A percentile compares a stretch with the other conserved stretches of the same genome.
These are phyloP conservation scores for Paraconiothyrium sp. DNA, from an alignment of 2,329 filamentous ascomycete species.

Conservation along the genomic window DNA sequence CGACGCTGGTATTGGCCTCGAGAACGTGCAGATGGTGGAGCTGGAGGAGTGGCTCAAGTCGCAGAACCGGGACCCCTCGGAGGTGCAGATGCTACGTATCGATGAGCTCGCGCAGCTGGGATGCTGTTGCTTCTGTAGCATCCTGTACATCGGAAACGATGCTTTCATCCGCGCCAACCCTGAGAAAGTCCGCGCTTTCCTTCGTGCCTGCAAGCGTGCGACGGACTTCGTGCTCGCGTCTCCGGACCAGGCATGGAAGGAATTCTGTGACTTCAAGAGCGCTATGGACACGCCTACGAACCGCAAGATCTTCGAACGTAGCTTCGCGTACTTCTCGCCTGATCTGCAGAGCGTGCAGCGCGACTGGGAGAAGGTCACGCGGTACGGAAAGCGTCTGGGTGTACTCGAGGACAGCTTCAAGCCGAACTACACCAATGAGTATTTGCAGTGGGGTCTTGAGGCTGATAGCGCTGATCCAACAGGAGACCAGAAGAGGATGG, in stretches of 20 bases:
- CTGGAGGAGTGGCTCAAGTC: background rate
- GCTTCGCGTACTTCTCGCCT: constrained; percentile 2
- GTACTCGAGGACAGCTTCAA: background rate
- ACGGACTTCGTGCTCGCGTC: constrained; percentile 3
- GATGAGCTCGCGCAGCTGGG: constrained; percentile 6
- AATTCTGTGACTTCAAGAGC: constrained; percentile 2
- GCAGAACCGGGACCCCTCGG: background rate
- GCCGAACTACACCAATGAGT: constrained; percentile 5
- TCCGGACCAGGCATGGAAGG: background rate
- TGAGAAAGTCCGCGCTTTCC: background rate
- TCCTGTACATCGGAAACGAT: constrained; percentile 2
- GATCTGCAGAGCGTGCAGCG: background rate
- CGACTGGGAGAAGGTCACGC: constrained; percentile 6
- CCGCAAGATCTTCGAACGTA: constrained; percentile 2
- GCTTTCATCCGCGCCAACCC: background rate
- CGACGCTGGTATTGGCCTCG: constrained; percentile 2
- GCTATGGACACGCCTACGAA: background rate
- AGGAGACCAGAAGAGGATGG: constrained; percentile 4
- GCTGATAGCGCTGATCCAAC: background rate
- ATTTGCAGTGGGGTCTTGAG: constrained; percentile 1
- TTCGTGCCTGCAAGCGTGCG: constrained; percentile 3
- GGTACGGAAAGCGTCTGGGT: constrained; percentile 1
- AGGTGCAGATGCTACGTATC: constrained; percentile 4
- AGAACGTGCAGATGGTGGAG: constrained; percentile 7
- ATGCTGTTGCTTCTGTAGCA: constrained; percentile 3